Conservation (phyloP, 106 monocot genomes). For the Platanthera guangdongensis region DNA sequence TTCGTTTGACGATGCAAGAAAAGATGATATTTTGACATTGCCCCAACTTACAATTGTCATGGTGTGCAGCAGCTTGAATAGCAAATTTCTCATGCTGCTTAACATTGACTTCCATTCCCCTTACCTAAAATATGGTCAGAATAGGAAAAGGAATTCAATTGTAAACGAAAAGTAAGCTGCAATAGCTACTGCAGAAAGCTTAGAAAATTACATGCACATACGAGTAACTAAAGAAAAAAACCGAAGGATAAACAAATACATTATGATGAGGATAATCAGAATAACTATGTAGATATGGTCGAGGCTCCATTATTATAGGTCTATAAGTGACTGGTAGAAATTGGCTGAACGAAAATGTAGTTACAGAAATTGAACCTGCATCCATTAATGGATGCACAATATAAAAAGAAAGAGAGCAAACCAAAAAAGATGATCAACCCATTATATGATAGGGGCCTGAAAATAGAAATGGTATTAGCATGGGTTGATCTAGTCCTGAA, state of each 20-base stretch:
- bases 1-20: not conserved
- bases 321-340: not conserved
- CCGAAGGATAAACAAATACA: not conserved
- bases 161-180: not conserved
- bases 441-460: not conserved
- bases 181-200: not conserved
- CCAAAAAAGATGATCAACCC: not conserved
- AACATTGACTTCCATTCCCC: conserved; percentile 66
- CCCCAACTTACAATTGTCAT: conserved; percentile 64
- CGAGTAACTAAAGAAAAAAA: not conserved
- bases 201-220: not conserved
- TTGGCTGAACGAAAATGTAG: too few relatives aligned
- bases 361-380: not conserved
- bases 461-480: not conserved
- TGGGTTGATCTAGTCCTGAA: not conserved
- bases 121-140: conserved; percentile 48
- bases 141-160: not conserved
- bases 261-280: not conserved
- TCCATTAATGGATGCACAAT: not conserved
- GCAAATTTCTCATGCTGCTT: conserved; percentile 73
- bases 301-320: not conserved
- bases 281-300: not conserved
- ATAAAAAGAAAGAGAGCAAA: not conserved
- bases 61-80: conserved; percentile 49
- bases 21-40: not conserved